Conservation (phyloP, 495 filamentous ascomycete species). For the Xylaria cubensis region DNA sequence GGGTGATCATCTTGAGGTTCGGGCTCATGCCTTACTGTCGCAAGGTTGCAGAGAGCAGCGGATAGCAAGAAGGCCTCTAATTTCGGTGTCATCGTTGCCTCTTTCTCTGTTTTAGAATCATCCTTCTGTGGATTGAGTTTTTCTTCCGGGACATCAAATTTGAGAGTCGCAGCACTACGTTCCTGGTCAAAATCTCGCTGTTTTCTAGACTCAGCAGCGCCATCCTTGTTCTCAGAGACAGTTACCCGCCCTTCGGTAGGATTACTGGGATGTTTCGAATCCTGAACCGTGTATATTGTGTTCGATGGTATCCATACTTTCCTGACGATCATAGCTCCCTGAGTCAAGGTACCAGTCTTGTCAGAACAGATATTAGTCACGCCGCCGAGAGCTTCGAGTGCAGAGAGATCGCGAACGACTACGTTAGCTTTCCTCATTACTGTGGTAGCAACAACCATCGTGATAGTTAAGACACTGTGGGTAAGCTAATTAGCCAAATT, state of each 20-base stretch:
- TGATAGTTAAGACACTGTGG: constrained; percentile 67
- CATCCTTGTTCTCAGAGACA: constrained; percentile 37
- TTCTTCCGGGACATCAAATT: constrained; percentile 59
- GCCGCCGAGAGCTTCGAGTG: constrained; percentile 82
- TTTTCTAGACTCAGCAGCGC: constrained; percentile 34
- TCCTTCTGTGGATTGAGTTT: constrained; percentile 41
- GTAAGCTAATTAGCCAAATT: constrained; percentile 7
- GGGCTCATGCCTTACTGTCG: constrained; percentile 64
- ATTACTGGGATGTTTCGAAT: constrained; percentile 64
- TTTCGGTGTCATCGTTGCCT: constrained; percentile 51
- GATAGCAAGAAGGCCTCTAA: constrained; percentile 71
- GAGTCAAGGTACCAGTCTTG: constrained; percentile 84
- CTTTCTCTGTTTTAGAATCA: constrained; percentile 37
- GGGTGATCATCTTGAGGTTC: constrained; percentile 41
- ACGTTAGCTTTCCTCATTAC: constrained; percentile 79
- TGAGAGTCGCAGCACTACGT: constrained; percentile 59
- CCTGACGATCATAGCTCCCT: constrained; percentile 78
- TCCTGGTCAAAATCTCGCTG: constrained; percentile 57
- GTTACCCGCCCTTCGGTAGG: constrained; percentile 64
- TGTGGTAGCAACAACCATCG: constrained; percentile 78
- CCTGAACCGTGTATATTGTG: constrained; percentile 62
- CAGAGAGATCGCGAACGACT: constrained; percentile 76
- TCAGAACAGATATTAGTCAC: constrained; percentile 90
- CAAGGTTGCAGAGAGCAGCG: constrained; percentile 80
- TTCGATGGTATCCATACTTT: constrained; percentile 78